These are phyloP conservation scores for Citrus glauca DNA, from an alignment of 345 rosid species.

Conservation along the genomic window DNA sequence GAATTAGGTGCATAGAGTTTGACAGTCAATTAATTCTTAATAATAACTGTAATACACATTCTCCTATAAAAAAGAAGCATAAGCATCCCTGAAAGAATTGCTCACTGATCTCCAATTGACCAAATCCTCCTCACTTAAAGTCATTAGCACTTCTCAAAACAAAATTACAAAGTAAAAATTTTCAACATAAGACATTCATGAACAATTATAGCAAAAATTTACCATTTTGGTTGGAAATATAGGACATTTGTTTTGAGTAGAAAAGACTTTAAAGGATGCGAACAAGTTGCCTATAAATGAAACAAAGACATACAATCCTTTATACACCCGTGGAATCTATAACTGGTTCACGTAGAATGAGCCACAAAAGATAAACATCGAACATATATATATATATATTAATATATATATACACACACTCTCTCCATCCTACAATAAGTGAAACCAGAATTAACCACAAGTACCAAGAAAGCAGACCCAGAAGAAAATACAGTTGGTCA, in stretches of 20 bases:
- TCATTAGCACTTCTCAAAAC: background rate
- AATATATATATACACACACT: background rate
- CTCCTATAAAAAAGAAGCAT: background rate
- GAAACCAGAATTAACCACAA: conserved; percentile 1
- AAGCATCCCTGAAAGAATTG: background rate
- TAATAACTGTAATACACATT: background rate
- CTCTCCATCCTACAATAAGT: background rate
- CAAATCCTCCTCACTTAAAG: background rate
- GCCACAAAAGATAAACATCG: background rate
- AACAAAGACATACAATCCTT: background rate
- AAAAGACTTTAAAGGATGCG: background rate
- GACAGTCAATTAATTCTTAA: background rate
- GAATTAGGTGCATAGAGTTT: background rate
- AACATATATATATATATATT: background rate
- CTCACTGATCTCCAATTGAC: background rate
- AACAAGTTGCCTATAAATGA: background rate
- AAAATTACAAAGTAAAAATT: background rate
- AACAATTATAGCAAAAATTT: background rate
- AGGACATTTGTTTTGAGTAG: background rate
- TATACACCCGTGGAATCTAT: background rate
- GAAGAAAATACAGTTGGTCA: background rate
- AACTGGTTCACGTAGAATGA: background rate
- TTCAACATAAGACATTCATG: background rate
- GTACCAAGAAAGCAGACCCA: background rate
- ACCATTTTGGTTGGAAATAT: background rate